Evolutionary conservation across 2,329 filamentous ascomycete genomes (phyloP).

Genomic region (Polytolypa hystricis): DNA sequence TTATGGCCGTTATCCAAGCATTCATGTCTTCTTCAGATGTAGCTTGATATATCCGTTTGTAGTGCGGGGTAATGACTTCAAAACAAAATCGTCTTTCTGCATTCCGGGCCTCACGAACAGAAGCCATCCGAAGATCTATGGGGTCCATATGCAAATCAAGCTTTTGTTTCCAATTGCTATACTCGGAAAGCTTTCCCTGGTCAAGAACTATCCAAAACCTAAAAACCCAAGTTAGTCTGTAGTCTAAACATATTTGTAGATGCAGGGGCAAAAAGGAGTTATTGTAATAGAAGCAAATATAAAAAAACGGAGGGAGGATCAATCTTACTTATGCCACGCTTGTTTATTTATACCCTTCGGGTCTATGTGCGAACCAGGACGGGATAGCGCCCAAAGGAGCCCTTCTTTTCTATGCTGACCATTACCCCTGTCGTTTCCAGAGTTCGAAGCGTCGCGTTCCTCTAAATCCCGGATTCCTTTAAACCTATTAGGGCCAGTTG

Average conservation of each 20-base stretch:
- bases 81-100: constrained; percentile 94
- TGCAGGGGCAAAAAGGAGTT: background rate
- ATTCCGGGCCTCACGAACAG: constrained; percentile 88
- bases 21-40: constrained; percentile 98
- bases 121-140: constrained; percentile 93
- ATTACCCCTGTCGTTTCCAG: constrained; percentile 43
- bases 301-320: background rate
- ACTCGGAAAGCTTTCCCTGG: constrained; percentile 91
- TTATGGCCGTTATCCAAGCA: constrained; percentile 91
- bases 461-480: constrained; percentile 88
- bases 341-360: constrained; percentile 93
- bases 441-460: constrained; percentile 57
- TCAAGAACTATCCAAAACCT: constrained; percentile 99
- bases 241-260: too few relatives aligned
- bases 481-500: constrained; percentile 50
- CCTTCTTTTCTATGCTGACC: constrained; percentile 80
- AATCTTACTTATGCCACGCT: constrained; percentile 88
- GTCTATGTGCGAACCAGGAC: constrained; percentile 87
- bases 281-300: background rate
- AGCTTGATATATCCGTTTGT: constrained; percentile 91
- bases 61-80: constrained; percentile 94
- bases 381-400: constrained; percentile 83
- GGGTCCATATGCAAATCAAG: constrained; percentile 96
- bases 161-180: constrained; percentile 98
- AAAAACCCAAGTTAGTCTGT: constrained; percentile 8